Evolutionary conservation across 1,284 basidiomycete genomes (phyloP), one percentile per base, ranked within the genome.

Genomic region (Wallemia ichthyophaga): DNA sequence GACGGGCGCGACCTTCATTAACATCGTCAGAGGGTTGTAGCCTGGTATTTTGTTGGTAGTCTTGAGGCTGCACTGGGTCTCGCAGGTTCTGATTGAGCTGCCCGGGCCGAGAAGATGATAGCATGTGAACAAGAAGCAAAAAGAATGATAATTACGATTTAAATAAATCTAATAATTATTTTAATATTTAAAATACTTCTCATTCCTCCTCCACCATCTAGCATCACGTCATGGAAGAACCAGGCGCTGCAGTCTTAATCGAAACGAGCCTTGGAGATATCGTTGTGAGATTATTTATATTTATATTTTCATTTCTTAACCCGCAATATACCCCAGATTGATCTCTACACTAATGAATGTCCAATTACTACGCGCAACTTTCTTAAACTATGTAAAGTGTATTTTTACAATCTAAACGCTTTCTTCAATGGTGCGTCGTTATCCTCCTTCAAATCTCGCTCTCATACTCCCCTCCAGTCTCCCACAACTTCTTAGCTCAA

Each of bases 401-500:
- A 95, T 69, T 92, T 92, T 69, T 96, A 94, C 74, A 91, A 88
- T 68, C 73, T 94, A 63, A 85, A 88, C 68, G 85, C 87, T 0
- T 96, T 98, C 74, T 94, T 94, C 76, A 94, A 95, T 71, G 85
- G 87, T 87, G 62, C 60, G 80, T 70, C 48, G 58, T n/a, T 32
- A 59, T n/a, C 11, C 54, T 21, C n/a, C 25, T 19, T 21, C 33
- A 60, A 23, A 25, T 19, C 27, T 21, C 3, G 7, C 17, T 60
- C 26, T 33, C 37, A 62, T 48, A 33, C 27, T 57, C 54, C 62
- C 64, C 54, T 62, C 64, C 66, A 85, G 91, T 98, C 7, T 88
- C 89, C 32, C 92, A 89, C 69, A 85, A 95, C 69, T 98, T 98
- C 64, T 77, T 98, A 59, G 89, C 89, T 15, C 92, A 98, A 71